Base-by-base conservation (phyloP, 352 stramenopile genomes). In the Phytophthora sansomeana region DNA sequence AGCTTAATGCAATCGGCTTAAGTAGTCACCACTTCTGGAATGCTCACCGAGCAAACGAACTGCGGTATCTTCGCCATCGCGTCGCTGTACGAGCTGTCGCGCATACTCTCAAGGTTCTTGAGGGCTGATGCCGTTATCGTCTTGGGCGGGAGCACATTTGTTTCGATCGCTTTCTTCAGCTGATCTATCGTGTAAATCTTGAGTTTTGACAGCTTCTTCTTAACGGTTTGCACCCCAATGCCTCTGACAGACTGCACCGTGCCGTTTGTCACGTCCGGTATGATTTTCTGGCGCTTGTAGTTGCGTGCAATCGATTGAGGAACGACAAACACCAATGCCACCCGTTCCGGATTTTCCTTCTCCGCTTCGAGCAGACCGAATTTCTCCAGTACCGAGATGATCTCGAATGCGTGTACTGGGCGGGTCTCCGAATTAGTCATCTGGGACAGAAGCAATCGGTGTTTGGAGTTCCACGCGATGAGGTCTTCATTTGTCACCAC, bases 371-470 rank as follows among this genome's bases (percentile, higher is more conserved):
- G 24, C 30, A 46, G 41, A 33, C 32, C 19, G 44, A 55, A n/a
- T 19, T 43, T 55, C n/a, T 55, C 30, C 10, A 55, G 30, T 9
- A 43, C 30, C 29, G 10, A 44, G n/a, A 46, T 24, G 13, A 56
- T 56, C 24, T 4, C 49, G 19, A 4, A 43, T 17, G 49, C 33
- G 1, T 56, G 46, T 5, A 56, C 49, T 10, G 30, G 19, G 14
- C 30, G 49, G 10, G 10, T 32, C 32, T 30, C 44, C 11, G 21
- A 56, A 16, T 35, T 26, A 14, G 49, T 56, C 49, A 56, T 26
- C 21, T 19, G n/a, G 48, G 44, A 55, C 48, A 55, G 4, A 24
- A 56, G 32, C 32, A 56, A 35, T 42, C n/a, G 16, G 21, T 24
- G 16, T 43, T 24, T n/a, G 14, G 17, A n/a, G 16, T n/a, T 5